Evolutionary conservation across 306 rosid genomes (phyloP).

Genomic region (Sindora glabra): DNA sequence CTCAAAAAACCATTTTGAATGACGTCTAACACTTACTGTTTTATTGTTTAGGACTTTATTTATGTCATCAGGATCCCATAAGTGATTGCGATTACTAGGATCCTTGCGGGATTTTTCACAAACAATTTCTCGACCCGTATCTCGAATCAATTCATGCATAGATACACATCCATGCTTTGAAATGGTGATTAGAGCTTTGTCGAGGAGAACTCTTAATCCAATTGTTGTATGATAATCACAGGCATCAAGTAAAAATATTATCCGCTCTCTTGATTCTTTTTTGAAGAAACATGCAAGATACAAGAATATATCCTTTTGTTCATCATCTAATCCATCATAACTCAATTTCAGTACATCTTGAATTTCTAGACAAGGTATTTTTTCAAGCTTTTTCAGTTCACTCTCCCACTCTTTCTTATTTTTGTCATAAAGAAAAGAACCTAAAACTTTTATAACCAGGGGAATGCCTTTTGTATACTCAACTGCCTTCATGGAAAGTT

Average conservation of each 20-base stretch:
- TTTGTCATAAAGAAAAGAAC: neutral
- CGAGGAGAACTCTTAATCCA: neutral
- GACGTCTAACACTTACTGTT: conserved; percentile 6
- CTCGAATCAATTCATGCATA: conserved; percentile 19
- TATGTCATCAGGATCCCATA: neutral
- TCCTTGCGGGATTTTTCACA: conserved; percentile 1
- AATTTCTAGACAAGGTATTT: neutral
- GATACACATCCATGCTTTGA: too few relatives aligned
- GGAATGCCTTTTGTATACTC: neutral
- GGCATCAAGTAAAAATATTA: neutral
- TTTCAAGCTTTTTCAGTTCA: neutral
- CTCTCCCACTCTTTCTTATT: too few relatives aligned
- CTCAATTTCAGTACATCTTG: neutral
- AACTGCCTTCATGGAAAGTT: neutral
- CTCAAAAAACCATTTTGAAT: neutral
- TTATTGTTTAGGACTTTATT: neutral
- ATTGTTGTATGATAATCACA: neutral
- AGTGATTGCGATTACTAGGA: neutral
- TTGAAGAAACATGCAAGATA: neutral
- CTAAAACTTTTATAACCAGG: neutral
- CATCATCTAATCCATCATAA: neutral
- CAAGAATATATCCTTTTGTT: neutral
- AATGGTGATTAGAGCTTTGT: neutral
- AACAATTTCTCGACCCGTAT: conserved; percentile 13
- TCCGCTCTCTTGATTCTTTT: neutral